These are phyloP conservation scores for Barnettozyma siamensis DNA, from an alignment of 805 yeast genomes.

Conservation along the genomic window DNA sequence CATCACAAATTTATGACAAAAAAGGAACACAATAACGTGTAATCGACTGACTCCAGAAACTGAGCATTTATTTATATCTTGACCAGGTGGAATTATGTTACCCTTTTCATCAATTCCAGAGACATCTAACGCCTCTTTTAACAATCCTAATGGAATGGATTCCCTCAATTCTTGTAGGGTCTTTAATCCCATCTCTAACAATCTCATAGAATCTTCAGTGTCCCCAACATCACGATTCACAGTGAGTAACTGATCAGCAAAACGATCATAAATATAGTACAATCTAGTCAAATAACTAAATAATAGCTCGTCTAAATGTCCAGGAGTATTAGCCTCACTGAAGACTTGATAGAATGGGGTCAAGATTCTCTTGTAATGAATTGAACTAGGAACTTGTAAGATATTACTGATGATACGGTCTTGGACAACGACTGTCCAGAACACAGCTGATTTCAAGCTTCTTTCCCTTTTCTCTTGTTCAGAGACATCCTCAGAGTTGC, in stretches of 20 bases:
- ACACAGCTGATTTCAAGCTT: constrained; percentile 10
- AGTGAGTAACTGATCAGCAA: constrained; percentile 30
- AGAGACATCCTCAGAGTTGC: not conserved
- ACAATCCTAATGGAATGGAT: constrained; percentile 10
- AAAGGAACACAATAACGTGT: not conserved
- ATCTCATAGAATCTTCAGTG: constrained; percentile 22
- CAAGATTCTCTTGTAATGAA: constrained; percentile 29
- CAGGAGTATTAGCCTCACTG: constrained; percentile 3
- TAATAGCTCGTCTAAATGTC: constrained; percentile 20
- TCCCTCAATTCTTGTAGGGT: constrained; percentile 21
- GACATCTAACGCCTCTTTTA: not conserved
- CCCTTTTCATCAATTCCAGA: too few species aligned
- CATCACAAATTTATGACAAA: constrained; percentile 16
- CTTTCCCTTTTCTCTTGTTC: not conserved
- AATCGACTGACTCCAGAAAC: not conserved
- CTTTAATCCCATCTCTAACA: constrained; percentile 23
- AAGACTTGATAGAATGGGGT: constrained; percentile 26
- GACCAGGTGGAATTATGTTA: too few species aligned
- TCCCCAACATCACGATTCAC: constrained; percentile 30
- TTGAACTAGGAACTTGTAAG: constrained; percentile 27
- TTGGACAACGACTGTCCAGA: constrained; percentile 29
- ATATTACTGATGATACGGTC: constrained; percentile 25
- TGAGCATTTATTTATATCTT: not conserved
- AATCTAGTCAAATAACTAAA: constrained; percentile 25
- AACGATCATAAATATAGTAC: constrained; percentile 29